Conservation (phyloP, 345 rosid species). For the Draba incana region DNA sequence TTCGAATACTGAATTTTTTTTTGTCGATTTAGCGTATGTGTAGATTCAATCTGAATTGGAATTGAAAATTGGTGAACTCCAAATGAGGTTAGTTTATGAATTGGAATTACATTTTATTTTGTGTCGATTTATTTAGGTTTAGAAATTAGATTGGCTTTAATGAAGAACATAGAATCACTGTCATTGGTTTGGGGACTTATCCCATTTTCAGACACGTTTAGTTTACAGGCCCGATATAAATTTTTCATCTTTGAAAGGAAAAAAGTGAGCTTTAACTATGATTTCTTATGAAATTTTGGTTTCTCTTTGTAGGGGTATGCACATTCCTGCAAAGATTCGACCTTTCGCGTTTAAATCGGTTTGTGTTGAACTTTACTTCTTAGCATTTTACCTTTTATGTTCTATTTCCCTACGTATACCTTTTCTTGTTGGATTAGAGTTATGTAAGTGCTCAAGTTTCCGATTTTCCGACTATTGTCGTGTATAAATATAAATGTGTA, state of each 20-base stretch:
- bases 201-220: conserved; percentile 2
- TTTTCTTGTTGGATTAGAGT: neutral
- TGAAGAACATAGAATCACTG: neutral
- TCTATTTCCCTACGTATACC: conserved; percentile 2
- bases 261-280: no score
- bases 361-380: neutral
- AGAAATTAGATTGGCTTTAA: no score
- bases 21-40: neutral
- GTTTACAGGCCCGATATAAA: no score
- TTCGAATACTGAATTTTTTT: neutral
- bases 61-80: no score
- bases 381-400: neutral
- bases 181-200: neutral
- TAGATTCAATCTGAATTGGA: no score
- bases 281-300: conserved; percentile 6
- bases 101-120: no score
- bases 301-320: conserved; percentile 30
- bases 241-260: no score
- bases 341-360: conserved; percentile 40
- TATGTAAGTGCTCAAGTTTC: neutral
- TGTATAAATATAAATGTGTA: neutral
- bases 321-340: conserved; percentile 24
- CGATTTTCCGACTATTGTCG: neutral
- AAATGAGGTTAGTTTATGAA: no score
- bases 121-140: no score